phyloP scores from a whole-genome alignment of 225 moss, liverwort and hornwort genomes.

The Ulota crispa region DNA sequence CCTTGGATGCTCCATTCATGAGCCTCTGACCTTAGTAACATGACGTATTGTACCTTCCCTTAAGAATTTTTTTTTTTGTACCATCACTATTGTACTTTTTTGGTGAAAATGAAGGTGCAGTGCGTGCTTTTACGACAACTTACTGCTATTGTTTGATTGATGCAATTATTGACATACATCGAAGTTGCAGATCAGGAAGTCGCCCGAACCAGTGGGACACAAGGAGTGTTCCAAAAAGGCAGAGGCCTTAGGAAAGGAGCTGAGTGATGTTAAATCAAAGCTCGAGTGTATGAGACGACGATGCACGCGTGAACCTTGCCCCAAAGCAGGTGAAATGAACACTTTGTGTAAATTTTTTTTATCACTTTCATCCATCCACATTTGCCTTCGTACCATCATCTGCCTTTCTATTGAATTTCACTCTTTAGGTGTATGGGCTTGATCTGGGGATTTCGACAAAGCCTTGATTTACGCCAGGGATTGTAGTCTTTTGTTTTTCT shows the following conservation, averaged over 20 bases:
- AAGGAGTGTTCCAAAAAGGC: slow-evolving; percentile 17
- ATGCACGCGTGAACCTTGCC: neutral
- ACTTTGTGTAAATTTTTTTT: neutral
- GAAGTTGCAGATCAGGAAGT: slow-evolving; percentile 12
- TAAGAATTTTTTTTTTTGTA: too few relatives aligned
- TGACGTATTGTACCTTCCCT: too few relatives aligned
- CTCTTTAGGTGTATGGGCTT: neutral
- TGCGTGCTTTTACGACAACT: neutral
- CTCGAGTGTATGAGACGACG: slow-evolving; percentile 25
- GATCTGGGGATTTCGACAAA: too few relatives aligned
- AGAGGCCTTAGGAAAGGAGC: slow-evolving; percentile 21
- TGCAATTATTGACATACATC: neutral
- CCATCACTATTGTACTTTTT: neutral
- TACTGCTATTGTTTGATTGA: neutral
- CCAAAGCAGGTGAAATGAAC: slow-evolving; percentile 18
- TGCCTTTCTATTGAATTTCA: neutral
- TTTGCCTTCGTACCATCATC: neutral
- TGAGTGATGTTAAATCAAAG: slow-evolving; percentile 27
- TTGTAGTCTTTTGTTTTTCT: neutral
- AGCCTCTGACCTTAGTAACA: too few relatives aligned
- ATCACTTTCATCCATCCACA: neutral
- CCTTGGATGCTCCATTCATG: too few relatives aligned
- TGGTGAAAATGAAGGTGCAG: neutral
- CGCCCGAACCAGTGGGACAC: neutral
- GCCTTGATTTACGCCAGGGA: neutral